These are phyloP conservation scores for Plasmodium vivax DNA, from an alignment of 169 alveolate genomes.

Conservation along the genomic window DNA sequence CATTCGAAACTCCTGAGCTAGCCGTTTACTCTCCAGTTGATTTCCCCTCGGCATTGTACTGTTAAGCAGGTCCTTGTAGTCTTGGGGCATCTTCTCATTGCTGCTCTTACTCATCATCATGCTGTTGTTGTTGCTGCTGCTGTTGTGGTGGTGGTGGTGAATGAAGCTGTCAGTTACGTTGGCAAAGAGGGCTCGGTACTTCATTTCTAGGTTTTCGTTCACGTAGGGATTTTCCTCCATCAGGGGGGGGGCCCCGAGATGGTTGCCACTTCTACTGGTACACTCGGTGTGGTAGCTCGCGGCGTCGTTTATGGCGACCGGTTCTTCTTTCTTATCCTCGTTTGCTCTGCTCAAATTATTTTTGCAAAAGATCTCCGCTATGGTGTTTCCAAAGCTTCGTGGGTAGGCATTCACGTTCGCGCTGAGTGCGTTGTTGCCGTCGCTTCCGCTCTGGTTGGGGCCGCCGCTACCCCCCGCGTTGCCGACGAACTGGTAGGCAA, in stretches of 20 bases:
- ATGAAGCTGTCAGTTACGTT: slow-evolving; percentile 2
- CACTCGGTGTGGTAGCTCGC: neutral
- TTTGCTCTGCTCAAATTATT: slow-evolving; percentile 6
- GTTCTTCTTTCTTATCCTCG: slow-evolving; percentile 9
- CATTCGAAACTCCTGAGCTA: neutral
- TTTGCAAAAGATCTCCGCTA: slow-evolving; percentile 16
- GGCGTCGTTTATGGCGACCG: neutral
- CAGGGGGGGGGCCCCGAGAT: neutral
- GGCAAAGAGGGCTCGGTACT: neutral
- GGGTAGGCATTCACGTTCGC: neutral
- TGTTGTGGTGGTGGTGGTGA: neutral
- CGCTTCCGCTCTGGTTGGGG: no score
- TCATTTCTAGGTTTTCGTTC: neutral
- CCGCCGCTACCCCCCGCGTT: neutral
- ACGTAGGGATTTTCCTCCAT: neutral
- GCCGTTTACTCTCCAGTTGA: neutral
- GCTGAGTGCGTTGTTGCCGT: neutral
- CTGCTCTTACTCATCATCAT: slow-evolving; percentile 1
- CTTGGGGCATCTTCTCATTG: neutral
- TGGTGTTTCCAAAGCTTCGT: slow-evolving; percentile 7
- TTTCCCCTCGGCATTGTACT: neutral
- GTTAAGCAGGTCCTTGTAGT: slow-evolving; percentile 5
- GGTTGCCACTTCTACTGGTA: neutral
- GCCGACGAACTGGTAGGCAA: neutral
- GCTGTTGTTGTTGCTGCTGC: no score